phyloP scores from a whole-genome alignment of 768 basidiomycete genomes.

The Krasilnikovozyma curviuscula region DNA sequence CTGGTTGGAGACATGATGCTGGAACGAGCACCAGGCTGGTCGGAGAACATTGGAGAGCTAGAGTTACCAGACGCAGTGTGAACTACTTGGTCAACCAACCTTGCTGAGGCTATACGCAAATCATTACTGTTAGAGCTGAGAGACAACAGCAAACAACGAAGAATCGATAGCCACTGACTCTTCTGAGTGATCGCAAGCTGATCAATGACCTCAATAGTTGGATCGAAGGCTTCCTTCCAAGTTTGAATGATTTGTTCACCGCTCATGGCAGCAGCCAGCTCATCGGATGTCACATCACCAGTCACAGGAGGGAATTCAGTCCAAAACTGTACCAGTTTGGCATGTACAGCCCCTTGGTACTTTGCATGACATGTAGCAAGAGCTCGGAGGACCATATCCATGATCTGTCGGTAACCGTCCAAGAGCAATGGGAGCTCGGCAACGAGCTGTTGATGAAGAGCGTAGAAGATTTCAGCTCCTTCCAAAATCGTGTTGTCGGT shows the following conservation, averaged over 20 bases:
- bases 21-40: too few relatives aligned
- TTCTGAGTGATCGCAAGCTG: conserved; percentile 6
- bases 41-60: too few relatives aligned
- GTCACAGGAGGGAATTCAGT: conserved; percentile 12
- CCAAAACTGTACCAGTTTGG: conserved; percentile 13
- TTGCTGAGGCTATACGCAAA: too few relatives aligned
- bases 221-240: conserved; percentile 8
- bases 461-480: conserved; percentile 23
- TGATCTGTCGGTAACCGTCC: conserved; percentile 21
- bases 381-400: conserved; percentile 18
- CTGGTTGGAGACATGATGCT: too few relatives aligned
- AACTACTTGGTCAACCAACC: too few relatives aligned
- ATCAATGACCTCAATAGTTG: conserved; percentile 6
- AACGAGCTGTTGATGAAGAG: conserved; percentile 25
- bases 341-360: conserved; percentile 16
- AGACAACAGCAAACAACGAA: too few relatives aligned
- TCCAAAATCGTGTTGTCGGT: conserved; percentile 15
- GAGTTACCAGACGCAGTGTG: too few relatives aligned
- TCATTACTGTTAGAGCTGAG: too few relatives aligned
- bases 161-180: background rate
- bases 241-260: conserved; percentile 6
- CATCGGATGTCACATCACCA: background rate
- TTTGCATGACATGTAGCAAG: conserved; percentile 19
- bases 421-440: conserved; percentile 25
- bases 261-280: too few relatives aligned